phyloP scores from a whole-genome alignment of 306 rosid species.

The Inga leiocalycina region DNA sequence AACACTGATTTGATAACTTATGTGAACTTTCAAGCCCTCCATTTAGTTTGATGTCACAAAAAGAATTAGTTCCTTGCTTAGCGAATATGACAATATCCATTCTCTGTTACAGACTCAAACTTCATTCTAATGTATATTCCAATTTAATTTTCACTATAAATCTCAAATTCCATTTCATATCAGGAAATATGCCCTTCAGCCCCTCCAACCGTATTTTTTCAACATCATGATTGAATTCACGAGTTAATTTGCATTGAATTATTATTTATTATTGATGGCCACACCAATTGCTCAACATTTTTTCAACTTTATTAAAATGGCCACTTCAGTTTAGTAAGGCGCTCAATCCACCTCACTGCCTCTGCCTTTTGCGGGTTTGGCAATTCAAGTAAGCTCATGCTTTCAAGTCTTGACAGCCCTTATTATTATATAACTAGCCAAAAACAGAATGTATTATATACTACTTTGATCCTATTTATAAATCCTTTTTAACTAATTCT shows the following conservation, averaged over 20 bases:
- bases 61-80: background rate
- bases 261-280: background rate
- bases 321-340: constrained; percentile 11
- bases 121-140: background rate
- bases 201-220: background rate
- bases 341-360: background rate
- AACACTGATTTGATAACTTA: background rate
- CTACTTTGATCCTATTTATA: no score
- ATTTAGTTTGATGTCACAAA: background rate
- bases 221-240: background rate
- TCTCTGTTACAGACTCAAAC: background rate
- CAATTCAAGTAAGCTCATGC: constrained; percentile 9
- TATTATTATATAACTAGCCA: background rate
- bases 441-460: background rate
- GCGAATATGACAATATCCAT: background rate
- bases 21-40: background rate
- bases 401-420: background rate
- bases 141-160: background rate
- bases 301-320: background rate
- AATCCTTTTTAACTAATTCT: no score
- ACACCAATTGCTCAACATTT: background rate
- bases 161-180: background rate
- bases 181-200: background rate
- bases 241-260: background rate
- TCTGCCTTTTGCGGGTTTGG: background rate